Conservation (phyloP, 345 rosid genomes). For the Citropsis articulata region DNA sequence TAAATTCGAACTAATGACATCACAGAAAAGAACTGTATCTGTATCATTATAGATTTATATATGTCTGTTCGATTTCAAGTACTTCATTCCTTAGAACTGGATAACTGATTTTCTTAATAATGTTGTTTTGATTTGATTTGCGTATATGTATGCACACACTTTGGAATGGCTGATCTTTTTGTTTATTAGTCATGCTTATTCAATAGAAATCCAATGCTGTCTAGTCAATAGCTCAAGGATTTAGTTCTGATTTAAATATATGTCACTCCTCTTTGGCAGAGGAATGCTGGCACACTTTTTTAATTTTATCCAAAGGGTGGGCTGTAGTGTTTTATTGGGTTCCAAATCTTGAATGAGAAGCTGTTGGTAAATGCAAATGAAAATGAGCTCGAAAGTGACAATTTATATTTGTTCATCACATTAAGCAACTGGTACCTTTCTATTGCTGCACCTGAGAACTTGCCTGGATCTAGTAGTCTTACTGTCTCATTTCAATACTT, state of each 20-base stretch:
- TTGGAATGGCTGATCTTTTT: background rate
- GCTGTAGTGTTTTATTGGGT: background rate
- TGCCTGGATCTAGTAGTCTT: background rate
- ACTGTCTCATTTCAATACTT: background rate
- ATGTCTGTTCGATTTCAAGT: background rate
- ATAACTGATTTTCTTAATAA: constrained; percentile 1
- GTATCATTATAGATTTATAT: background rate
- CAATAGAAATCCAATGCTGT: background rate
- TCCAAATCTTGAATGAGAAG: background rate
- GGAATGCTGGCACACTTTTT: background rate
- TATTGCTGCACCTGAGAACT: background rate
- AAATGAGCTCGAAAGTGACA: background rate
- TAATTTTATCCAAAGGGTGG: background rate
- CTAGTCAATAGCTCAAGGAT: background rate
- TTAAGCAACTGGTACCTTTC: background rate
- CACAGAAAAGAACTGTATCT: background rate
- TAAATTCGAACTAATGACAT: no score
- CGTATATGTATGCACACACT: background rate
- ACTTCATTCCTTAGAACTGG: background rate
- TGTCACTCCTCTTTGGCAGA: background rate
- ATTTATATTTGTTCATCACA: background rate
- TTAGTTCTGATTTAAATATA: background rate
- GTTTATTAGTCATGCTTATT: background rate
- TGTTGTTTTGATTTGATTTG: background rate
- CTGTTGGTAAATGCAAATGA: background rate